Evolutionary conservation across 169 alveolate species (phyloP).

Genomic region (Sarcocystis neurona): DNA sequence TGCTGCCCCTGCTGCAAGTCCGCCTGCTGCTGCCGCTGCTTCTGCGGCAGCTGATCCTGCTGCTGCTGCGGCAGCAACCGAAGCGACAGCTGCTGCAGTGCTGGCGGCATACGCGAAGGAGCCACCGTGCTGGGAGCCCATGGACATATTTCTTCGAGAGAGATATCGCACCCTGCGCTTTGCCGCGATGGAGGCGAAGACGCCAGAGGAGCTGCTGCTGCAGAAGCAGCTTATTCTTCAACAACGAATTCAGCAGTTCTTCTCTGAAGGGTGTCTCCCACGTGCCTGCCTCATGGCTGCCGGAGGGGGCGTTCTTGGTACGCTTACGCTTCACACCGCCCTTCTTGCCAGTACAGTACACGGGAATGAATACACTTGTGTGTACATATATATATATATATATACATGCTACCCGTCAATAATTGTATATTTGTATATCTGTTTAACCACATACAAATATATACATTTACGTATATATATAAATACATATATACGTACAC

Average conservation of each 20-base stretch:
- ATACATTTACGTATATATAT: background rate
- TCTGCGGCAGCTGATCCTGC: background rate
- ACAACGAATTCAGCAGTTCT: slow-evolving; percentile 41
- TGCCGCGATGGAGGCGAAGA: background rate
- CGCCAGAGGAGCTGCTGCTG: background rate
- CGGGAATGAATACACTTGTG: background rate
- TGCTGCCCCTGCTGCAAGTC: background rate
- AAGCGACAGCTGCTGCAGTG: too few relatives aligned
- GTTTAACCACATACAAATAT: background rate
- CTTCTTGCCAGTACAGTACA: background rate
- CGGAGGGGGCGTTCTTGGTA: slow-evolving; percentile 69
- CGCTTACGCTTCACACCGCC: background rate
- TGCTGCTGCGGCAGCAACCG: background rate
- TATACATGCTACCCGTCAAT: background rate
- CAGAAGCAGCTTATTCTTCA: slow-evolving; percentile 49
- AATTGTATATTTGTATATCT: background rate
- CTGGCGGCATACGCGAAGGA: too few relatives aligned
- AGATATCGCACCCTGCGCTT: background rate
- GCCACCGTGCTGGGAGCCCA: too few relatives aligned
- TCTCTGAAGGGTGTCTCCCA: slow-evolving; percentile 63
- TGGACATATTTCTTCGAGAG: slow-evolving; percentile 23
- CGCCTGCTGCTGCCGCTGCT: background rate
- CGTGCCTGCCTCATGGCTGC: slow-evolving; percentile 56
- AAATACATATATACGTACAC: background rate
- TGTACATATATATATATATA: background rate